These are phyloP conservation scores for Myriosclerotinia duriaeana DNA, from an alignment of 2,329 filamentous ascomycete genomes.

Conservation along the genomic window DNA sequence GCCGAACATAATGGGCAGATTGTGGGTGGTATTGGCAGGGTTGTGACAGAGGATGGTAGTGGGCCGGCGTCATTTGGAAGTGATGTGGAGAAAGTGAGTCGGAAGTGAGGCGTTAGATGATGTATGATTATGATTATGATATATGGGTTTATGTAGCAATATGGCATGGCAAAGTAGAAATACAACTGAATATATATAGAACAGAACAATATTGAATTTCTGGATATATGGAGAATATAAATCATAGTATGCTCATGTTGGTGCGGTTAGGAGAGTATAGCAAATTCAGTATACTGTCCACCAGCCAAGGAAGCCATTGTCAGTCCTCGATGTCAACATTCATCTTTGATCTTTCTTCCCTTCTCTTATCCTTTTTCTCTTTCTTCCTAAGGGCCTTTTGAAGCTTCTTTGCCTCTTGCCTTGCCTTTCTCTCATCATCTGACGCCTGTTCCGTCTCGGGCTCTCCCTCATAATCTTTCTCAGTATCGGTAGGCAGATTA, in stretches of 20 bases:
- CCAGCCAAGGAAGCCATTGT: background rate
- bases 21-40: conserved; percentile 31
- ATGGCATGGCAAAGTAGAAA: background rate
- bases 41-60: conserved; percentile 28
- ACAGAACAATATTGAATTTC: background rate
- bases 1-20: conserved; percentile 34
- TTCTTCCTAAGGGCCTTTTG: conserved; percentile 20
- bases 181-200: background rate
- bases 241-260: background rate
- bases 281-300: background rate
- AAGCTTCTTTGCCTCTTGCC: conserved; percentile 20
- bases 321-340: conserved; percentile 11
- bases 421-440: conserved; percentile 11
- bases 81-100: conserved; percentile 17
- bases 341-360: conserved; percentile 20
- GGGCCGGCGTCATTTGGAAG: conserved; percentile 20
- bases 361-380: conserved; percentile 21
- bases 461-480: conserved; percentile 23
- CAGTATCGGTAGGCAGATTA: conserved; percentile 2
- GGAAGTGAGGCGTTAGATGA: conserved; percentile 3
- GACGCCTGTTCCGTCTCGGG: conserved; percentile 10
- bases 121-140: conserved; percentile 5
- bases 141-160: background rate
- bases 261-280: conserved; percentile 3
- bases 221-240: background rate